Evolutionary conservation across 2,329 filamentous ascomycete genomes (phyloP).

Genomic region (Scedosporium aurantiacum): DNA sequence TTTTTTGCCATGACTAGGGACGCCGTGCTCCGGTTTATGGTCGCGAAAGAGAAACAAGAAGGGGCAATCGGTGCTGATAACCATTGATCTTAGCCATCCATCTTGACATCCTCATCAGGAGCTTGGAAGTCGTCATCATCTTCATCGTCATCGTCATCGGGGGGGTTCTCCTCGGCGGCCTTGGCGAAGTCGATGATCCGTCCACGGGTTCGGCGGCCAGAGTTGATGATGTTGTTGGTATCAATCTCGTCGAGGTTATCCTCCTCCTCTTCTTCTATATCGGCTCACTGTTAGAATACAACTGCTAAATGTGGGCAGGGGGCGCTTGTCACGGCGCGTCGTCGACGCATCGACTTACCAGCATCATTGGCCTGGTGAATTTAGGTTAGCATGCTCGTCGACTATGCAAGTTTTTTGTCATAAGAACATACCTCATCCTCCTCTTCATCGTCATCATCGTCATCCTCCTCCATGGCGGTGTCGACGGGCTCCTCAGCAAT

Average conservation of each 20-base stretch:
- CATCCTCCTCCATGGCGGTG: slow-evolving; percentile 62
- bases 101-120: slow-evolving; percentile 55
- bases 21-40: background rate
- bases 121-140: slow-evolving; percentile 63
- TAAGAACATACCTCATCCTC: slow-evolving; percentile 46
- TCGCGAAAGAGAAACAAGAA: background rate
- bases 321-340: background rate
- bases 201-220: slow-evolving; percentile 76
- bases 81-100: slow-evolving; percentile 40
- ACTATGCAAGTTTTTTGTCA: background rate
- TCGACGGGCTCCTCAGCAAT: slow-evolving; percentile 41
- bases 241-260: slow-evolving; percentile 91
- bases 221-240: slow-evolving; percentile 70
- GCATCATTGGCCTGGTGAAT: slow-evolving; percentile 15
- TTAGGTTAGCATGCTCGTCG: slow-evolving; percentile 7
- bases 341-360: slow-evolving; percentile 7
- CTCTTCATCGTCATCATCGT: slow-evolving; percentile 60
- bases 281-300: slow-evolving; percentile 16
- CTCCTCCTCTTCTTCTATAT: slow-evolving; percentile 48
- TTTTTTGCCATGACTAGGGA: background rate
- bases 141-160: slow-evolving; percentile 68
- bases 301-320: background rate
- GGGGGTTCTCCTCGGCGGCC: slow-evolving; percentile 67
- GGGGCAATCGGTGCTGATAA: background rate
- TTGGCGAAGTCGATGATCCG: slow-evolving; percentile 89